Evolutionary conservation across 2,329 filamentous ascomycete species (phyloP), one percentile per base, ranked within the genome.

Genomic region (Elsinoe ampelina): DNA sequence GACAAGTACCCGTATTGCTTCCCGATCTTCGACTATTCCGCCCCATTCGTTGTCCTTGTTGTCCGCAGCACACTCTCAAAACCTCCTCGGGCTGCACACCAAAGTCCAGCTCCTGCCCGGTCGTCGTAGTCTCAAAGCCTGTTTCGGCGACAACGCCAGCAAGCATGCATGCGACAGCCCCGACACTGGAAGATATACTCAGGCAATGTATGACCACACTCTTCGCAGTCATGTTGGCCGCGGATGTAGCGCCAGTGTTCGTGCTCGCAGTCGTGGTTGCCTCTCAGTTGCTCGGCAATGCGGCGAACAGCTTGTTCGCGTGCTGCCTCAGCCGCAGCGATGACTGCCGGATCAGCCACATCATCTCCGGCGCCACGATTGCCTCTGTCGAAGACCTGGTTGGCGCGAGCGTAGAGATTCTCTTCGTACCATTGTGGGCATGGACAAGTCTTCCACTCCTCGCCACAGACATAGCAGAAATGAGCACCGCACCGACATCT

Each of bases 141-240:
- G 58, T 80, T 76, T 42, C 60, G 71, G 30, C 71, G 64, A 57
- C 78, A 81, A 2, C 71, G 63, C n/a, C 71, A 67, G 55, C 78
- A 81, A 19, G 71, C 74, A 63, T 69, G 65, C 2, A 77, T 63
- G 3, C 64, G 64, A 58, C 79, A 82, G 50, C 72, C 67, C 0
- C 39, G 48, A 58, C 79, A 66, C 52, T 63, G 59, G 55, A 63
- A 66, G 11, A 81, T 77, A 59, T 68, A 81, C 0, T 59, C 0
- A 0, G 64, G 69, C 43, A 80, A 64, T 1, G 26, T 11, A n/a
- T 75, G 43, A 6, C 61, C 59, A 59, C 77, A 81, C 58, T 75
- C 70, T 42, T 76, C 72, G 47, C 77, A 80, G 0, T n/a, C 52
- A 32, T 70, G 65, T 0, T 11, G 30, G 1, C 75, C 76, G 11